Base-by-base conservation (phyloP, 345 rosid genomes). In the Gynandropsis gynandra region DNA sequence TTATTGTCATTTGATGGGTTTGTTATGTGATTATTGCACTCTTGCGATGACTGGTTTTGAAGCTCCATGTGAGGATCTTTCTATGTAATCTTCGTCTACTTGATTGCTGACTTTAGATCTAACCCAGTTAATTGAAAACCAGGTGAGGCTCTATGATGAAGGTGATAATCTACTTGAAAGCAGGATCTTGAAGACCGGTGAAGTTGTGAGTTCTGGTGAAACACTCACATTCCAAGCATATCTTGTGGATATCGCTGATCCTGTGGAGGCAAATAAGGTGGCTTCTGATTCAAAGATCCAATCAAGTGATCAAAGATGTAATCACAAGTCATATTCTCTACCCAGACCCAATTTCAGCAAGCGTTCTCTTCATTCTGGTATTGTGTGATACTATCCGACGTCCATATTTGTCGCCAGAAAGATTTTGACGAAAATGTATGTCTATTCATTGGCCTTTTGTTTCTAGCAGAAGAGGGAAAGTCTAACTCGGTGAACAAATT, bases 101-200 rank as follows among this genome's bases (percentile, higher is more conserved):
- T 42, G 43, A 43, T n/a, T 31, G 13, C 40, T 9, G 4, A 12
- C 7, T 8, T 29, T 7, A 24, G 51, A 41, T 15, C 47, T 64
- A 56, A 64, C 41, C 29, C 5, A 19, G 29, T 58, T 42, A 19
- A 9, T 17, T 48, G 47, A 15, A 42, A n/a, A 14, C n/a, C 66
- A 87, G 96, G 68, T 78, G 39, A 74, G 62, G 80, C 74, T 87
- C 35, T 82, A 76, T 40, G 96, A 92, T 43, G 93, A 78, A 4
- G 69, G 75, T 14, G 79, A 80, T 32, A 82, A 75, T 72, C 66
- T 82, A 41, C 65, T 87, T 44, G 98, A 80, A 54, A 77, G 85
- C 63, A 87, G 74, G 71, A 72, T 85, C 43, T 49, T 85, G 62
- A 79, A 74, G 65, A 71, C 64, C 4, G 84, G 66, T 1, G 89